Evolutionary conservation across 345 rosid species (phyloP), one percentile per base, ranked within the genome.

Genomic region (Pistacia atlantica): DNA sequence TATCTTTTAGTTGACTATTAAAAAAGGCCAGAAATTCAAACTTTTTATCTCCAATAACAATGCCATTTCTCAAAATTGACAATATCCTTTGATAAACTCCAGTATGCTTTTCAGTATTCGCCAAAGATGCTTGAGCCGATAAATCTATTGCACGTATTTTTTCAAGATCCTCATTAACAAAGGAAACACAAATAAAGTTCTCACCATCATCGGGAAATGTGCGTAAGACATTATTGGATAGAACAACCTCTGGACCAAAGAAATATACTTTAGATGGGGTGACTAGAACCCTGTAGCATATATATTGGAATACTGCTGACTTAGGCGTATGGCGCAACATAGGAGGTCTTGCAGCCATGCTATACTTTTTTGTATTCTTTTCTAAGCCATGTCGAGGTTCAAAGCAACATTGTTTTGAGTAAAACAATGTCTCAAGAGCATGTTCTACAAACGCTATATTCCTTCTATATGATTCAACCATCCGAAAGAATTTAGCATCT

Each of bases 21-120:
- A 92, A 90, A 55, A 87, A 90, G 54, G 89, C 94, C 4, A 90
- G 87, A 82, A 90, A 90, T 74, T 90, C 90, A 42, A 87, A 83
- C 70, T 65, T 78, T 78, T 83, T 83, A 17, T 80, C 73, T 1
- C 80, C 83, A 9, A 86, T 77, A 11, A 78, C 76, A 16, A 90
- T 80, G 22, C 95, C 92, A 38, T 89, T 84, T 18, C 80, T 69
- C 8, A 87, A 82, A 60, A 76, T 80, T 8, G 88, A 76, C 8
- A 74, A 64, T 11, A 90, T 87, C 86, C 91, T 86, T 1, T 68
- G 11, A 56, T 83, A 88, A 69, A 90, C 67, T 14, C 77, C 5
- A 3, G 82, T 86, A 10, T 10, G 65, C 74, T 74, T 82, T 20
- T 76, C 67, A 22, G 45, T 76, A n/a, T 35, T 52, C 8, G 52